Evolutionary conservation across 78 protist species (phyloP).

Genomic region (Isochrysis galbana): DNA sequence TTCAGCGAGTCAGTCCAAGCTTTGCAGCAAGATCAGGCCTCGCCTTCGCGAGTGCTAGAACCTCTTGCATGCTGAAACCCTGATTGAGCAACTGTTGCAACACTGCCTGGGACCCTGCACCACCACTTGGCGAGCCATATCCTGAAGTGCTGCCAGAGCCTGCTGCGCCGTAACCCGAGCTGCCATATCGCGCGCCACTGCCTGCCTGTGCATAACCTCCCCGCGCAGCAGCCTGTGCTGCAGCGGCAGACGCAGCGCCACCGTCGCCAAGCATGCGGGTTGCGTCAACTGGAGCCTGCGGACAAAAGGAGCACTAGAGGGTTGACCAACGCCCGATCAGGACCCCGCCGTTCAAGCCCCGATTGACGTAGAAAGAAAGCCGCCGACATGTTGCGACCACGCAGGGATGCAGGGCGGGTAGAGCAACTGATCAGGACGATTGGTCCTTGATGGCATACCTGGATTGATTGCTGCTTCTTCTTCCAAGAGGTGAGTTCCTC

Average conservation of each 20-base stretch:
- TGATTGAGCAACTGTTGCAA: background rate
- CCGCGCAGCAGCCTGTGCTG: background rate
- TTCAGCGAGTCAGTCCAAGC: background rate
- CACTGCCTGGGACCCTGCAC: background rate
- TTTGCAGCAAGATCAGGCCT: background rate
- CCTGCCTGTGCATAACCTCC: background rate
- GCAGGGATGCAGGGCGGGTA: too few relatives aligned
- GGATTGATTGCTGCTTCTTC: background rate
- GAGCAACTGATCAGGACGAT: too few relatives aligned
- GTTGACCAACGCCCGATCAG: too few relatives aligned
- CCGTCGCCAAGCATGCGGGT: background rate
- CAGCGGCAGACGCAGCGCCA: background rate
- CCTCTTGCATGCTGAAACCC: background rate
- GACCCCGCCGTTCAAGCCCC: too few relatives aligned
- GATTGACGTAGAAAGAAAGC: too few relatives aligned
- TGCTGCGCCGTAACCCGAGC: background rate
- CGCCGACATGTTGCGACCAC: too few relatives aligned
- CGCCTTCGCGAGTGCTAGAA: background rate
- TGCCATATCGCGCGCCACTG: too few relatives aligned
- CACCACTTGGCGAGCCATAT: background rate
- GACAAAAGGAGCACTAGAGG: too few relatives aligned
- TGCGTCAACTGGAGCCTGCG: background rate
- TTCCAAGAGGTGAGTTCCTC: slow-evolving; percentile 8
- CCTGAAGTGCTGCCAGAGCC: background rate
- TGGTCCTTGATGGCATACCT: too few relatives aligned